Evolutionary conservation across 1,284 basidiomycete species (phyloP), one percentile per base, ranked within the genome.

Genomic region (Schizophyllum amplum): DNA sequence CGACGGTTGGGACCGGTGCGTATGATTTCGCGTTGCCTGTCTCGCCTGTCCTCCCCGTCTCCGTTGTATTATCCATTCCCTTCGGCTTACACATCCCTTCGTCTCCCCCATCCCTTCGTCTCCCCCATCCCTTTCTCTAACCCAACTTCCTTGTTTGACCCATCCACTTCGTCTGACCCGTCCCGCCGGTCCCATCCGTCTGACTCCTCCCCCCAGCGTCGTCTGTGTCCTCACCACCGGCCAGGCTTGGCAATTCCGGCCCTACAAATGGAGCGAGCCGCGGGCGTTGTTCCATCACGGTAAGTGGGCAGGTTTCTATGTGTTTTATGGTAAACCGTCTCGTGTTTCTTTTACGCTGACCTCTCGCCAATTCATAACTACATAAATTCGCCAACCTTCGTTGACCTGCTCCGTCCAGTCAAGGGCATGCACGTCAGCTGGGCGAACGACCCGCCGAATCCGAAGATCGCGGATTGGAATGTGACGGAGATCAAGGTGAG

Each of bases 171-270:
- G 27, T 33, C 6, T 33, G 27, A 33, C 27, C 13, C 13, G 5
- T 13, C 13, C 13, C 13, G 27, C 27, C 27, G 27, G 5, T 33
- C 6, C 27, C 5, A 5, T 13, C 5, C 27, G 13, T 33, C 27
- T 33, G 27, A 33, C 27, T 33, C 6, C 27, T 33, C 13, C 13
- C 6, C 27, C 13, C 60, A 82, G 96, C 23, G 97, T 99, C 4
- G 87, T 98, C 4, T 96, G 93, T 63, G 96, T 99, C 11, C 88
- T 98, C 80, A 98, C 96, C 1, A 98, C 94, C 0, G 96, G 96
- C 1, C 96, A 98, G 66, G 86, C 88, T 53, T 99, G 96, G 96
- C 96, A 98, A 70, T 99, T 99, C 74, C 83, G 89, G 62, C 87
- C 90, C 25, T 99, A 98, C 75, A 94, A 94, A 69, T 98, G 95